Percentiles rank a stretch among this genome's conserved stretches.
Evolutionary conservation across 768 basidiomycete species (phyloP).

Genomic region (Scleroderma bovista): DNA sequence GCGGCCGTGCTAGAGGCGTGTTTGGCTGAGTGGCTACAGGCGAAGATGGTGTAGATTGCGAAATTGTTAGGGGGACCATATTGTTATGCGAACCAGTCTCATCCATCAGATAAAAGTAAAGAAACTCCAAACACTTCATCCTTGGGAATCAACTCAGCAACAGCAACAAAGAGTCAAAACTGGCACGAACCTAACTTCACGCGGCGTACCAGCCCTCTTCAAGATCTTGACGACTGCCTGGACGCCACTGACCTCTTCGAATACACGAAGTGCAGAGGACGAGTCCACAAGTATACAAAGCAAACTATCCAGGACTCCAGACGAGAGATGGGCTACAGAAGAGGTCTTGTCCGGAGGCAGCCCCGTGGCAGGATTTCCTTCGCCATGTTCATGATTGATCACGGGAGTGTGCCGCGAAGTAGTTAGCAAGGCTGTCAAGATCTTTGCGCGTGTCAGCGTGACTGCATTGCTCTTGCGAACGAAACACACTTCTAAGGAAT

Average conservation of each 20-base stretch:
- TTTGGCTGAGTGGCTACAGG: slow-evolving; percentile 21
- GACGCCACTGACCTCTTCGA: slow-evolving; percentile 74
- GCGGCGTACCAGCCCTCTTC: slow-evolving; percentile 80
- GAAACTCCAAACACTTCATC: slow-evolving; percentile 94
- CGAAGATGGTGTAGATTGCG: slow-evolving; percentile 33
- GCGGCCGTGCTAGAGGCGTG: slow-evolving; percentile 11
- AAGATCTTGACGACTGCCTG: slow-evolving; percentile 82
- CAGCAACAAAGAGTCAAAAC: slow-evolving; percentile 46
- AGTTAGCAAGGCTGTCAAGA: slow-evolving; percentile 66
- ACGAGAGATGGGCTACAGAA: slow-evolving; percentile 48
- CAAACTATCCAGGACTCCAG: slow-evolving; percentile 75
- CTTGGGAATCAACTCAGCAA: slow-evolving; percentile 34
- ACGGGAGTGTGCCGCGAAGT: slow-evolving; percentile 59
- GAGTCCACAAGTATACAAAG: slow-evolving; percentile 89
- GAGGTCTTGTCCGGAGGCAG: slow-evolving; percentile 18
- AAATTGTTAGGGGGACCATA: slow-evolving; percentile 1
- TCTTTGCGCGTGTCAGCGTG: slow-evolving; percentile 35
- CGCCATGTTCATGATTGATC: slow-evolving; percentile 10
- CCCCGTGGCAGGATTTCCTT: neutral
- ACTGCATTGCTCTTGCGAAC: neutral
- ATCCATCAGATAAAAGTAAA: slow-evolving; percentile 92
- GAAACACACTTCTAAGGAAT: slow-evolving; percentile 57
- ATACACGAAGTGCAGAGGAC: slow-evolving; percentile 62
- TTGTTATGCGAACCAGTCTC: slow-evolving; percentile 42
- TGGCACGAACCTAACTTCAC: slow-evolving; percentile 84